Base-by-base conservation (phyloP, 2,329 filamentous ascomycete genomes). In the Neodidymelliopsis sp. region DNA sequence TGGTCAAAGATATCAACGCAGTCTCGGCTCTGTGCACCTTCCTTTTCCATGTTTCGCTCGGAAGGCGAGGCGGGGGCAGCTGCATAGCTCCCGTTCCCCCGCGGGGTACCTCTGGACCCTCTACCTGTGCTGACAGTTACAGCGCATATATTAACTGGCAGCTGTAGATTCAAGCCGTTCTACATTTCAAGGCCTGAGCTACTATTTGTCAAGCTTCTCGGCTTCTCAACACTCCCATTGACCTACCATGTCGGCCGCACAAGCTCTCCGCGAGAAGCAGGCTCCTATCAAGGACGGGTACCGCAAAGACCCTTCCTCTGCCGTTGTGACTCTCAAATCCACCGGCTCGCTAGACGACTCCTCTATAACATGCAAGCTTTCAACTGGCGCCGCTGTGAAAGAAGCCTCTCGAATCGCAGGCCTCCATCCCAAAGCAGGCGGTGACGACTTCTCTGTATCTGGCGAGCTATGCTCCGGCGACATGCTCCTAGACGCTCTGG, bases 381-480 rank as follows among this genome's bases (percentile, higher is more conserved):
- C 72, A 12, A 76, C 74, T 13, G 71, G 75, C 43, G 62, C 72
- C 22, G 70, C 75, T 4, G 63, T 73, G 28, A 67, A 70, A 42
- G 68, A 71, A 46, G 77, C 77, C 9, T 65, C 74, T 23, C 64
- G 70, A 43, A 64, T 78, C 34, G 78, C 78, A 2, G 78, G 77
- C 22, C 69, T 80, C 28, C 78, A 80, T 56, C 74, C 73, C 31
- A 75, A 74, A 55, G 77, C 77, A 3, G 78, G 78, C 27, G 78
- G 78, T 28, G 69, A 72, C 10, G 67, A 72, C 25, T 70, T 73
- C 8, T 50, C 62, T 2, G 72, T 80, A 38, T 77, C 74, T 1
- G 77, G 77, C 45, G 77, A 80, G 54, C 69, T 80, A 2, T 80
- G 78, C 67, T 75, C 72, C 0, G 77, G 78, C 10, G 77, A 80